Percentiles rank a stretch among this genome's conserved stretches.
Evolutionary conservation across 805 yeast genomes (phyloP).

Genomic region (Schwanniomyces polymorphus): DNA sequence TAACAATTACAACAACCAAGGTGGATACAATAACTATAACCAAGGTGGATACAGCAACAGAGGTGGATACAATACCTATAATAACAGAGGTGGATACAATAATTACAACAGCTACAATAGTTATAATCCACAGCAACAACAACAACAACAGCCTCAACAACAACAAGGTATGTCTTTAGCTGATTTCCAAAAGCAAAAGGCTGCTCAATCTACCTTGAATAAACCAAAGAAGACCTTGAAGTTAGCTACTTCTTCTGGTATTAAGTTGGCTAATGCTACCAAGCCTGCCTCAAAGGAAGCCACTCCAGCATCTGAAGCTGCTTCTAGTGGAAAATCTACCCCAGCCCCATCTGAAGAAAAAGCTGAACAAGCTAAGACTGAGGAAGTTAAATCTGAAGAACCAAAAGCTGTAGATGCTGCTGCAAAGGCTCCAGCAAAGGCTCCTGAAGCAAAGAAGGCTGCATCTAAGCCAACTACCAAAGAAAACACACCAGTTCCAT

Average conservation of each 20-base stretch:
- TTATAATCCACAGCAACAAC: conserved; percentile 18
- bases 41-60: conserved; percentile 16
- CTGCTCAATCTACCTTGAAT: conserved; percentile 42
- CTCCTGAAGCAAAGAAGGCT: conserved; percentile 1
- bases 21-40: conserved; percentile 18
- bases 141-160: conserved; percentile 23
- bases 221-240: conserved; percentile 68
- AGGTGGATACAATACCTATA: conserved; percentile 16
- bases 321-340: conserved; percentile 8
- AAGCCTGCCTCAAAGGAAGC: conserved; percentile 33
- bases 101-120: conserved; percentile 14
- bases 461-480: conserved; percentile 11
- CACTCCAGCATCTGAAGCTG: conserved; percentile 20
- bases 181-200: conserved; percentile 73
- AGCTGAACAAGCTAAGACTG: neutral
- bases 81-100: conserved; percentile 12
- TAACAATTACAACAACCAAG: conserved; percentile 23
- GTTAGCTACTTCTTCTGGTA: conserved; percentile 63
- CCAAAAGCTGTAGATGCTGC: conserved; percentile 9
- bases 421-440: neutral
- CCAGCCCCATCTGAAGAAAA: conserved; percentile 16
- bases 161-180: conserved; percentile 64
- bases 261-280: conserved; percentile 58
- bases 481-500: conserved; percentile 13
- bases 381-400: conserved; percentile 14